Conservation (phyloP, 176 grass and related monocot species). For the Juncus inflexus region DNA sequence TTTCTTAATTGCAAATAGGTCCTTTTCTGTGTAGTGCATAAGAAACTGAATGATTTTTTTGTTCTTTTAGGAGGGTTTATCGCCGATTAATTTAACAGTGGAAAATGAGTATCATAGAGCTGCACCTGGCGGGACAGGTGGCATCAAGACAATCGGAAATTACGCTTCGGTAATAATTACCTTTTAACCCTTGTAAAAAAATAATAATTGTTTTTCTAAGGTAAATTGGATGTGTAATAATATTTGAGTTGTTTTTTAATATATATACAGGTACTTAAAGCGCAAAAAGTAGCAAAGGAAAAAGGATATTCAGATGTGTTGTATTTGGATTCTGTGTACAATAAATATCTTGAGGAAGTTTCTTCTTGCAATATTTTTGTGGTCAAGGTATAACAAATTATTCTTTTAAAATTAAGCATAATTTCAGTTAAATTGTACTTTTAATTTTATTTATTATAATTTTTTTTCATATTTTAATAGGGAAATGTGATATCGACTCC, state of each 20-base stretch:
- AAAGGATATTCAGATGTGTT: conserved; percentile 84
- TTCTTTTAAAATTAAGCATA: neutral
- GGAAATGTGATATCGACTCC: conserved; percentile 74
- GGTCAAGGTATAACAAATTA: conserved; percentile 46
- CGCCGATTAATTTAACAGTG: conserved; percentile 75
- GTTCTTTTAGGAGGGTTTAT: conserved; percentile 60
- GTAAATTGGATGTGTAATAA: conserved; percentile 1
- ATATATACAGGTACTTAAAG: conserved; percentile 54
- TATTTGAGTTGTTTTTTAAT: conserved; percentile 9
- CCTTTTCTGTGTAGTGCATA: neutral
- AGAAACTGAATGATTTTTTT: conserved; percentile 10
- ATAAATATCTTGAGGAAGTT: conserved; percentile 90
- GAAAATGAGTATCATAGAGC: conserved; percentile 87
- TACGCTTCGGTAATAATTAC: conserved; percentile 69
- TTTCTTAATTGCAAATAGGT: conserved; percentile 5
- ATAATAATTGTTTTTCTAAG: conserved; percentile 4
- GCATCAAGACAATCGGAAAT: conserved; percentile 90
- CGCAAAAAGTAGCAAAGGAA: conserved; percentile 71
- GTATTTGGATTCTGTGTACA: conserved; percentile 75
- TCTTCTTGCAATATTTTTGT: conserved; percentile 98
- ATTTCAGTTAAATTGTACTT: neutral
- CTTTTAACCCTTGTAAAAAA: conserved; percentile 12
- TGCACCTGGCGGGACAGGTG: conserved; percentile 77
- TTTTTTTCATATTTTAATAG: conserved; percentile 28
- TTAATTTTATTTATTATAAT: conserved; percentile 13